Base-by-base conservation (phyloP, 805 yeast species). In the Candida germanica region DNA sequence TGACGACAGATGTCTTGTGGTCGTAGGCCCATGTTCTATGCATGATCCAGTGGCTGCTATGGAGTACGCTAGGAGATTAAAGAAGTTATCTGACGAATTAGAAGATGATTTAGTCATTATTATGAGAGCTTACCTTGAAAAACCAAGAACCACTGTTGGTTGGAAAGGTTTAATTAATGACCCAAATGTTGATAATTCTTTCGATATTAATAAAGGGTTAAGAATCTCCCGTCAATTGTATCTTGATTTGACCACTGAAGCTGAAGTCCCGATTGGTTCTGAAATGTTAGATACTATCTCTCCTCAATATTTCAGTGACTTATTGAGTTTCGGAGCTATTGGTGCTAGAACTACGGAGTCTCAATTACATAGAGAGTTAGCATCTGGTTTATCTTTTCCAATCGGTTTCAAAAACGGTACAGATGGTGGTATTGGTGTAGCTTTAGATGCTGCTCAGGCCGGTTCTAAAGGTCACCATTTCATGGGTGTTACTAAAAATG, bases 261-360 rank as follows among this genome's bases (percentile, higher is more conserved):
- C 44, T 21, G 46, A 29, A 35, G 70, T 93, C 35, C 98, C 98
- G 31, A 89, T 91, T 59, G 98, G 96, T 18, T 87, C 94, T 42
- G 98, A 91, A 68, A 91, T 91, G 96, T 77, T 91, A 58, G 98
- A 91, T 64, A 91, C 98, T 18, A 91, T 93, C 45, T 87, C 96
- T 11, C 98, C 98, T 1, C 96, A 91, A 71, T 91, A 84, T 67
- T 74, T 91, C 53, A 79, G 93, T 33, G 98, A 91, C 62, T 77
- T 91, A 49, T 83, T 91, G 75, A 85, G 96, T 17, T 78, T 93
- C 36, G 98, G 98, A 54, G 98, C 98, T 32, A 89, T 91, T 60
- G 98, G 98, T 54, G 98, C 98, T 26, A 83, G 98, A 73, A 91
- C 98, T 30, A 91, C 98, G 26, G 98, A 91, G 70, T 88, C 96